Evolutionary conservation across 306 rosid genomes (phyloP).

Genomic region (Trifolium pratense): DNA sequence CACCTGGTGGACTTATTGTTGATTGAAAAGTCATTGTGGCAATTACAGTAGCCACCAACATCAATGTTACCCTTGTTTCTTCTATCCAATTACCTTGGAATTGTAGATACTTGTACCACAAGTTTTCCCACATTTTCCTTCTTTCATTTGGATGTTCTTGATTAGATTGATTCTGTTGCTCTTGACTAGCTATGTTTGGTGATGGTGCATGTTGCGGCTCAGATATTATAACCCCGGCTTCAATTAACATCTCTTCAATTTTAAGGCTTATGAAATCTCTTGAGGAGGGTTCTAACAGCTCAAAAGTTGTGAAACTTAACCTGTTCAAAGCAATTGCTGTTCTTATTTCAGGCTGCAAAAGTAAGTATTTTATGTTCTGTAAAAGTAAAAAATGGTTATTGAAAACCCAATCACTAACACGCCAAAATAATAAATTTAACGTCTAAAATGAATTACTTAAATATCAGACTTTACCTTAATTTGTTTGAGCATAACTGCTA

Average conservation of each 20-base stretch:
- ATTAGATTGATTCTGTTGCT: not conserved
- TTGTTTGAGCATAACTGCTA: slow-evolving; percentile 34
- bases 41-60: slow-evolving; percentile 52
- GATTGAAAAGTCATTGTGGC: slow-evolving; percentile 49
- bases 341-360: slow-evolving; percentile 37
- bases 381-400: not conserved
- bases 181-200: not conserved
- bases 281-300: not conserved
- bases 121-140: slow-evolving; percentile 27
- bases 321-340: not conserved
- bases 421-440: not conserved
- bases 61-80: slow-evolving; percentile 22
- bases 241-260: slow-evolving; percentile 28
- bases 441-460: not conserved
- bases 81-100: slow-evolving; percentile 38
- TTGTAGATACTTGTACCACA: slow-evolving; percentile 30
- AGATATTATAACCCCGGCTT: slow-evolving; percentile 25
- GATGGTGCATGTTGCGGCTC: not conserved
- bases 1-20: slow-evolving; percentile 20
- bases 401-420: not conserved
- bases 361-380: slow-evolving; percentile 43
- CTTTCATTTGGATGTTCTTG: not conserved
- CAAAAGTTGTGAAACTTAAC: slow-evolving; percentile 22
- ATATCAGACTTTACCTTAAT: slow-evolving; percentile 35
- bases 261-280: slow-evolving; percentile 16